phyloP scores from a whole-genome alignment of 2,329 filamentous ascomycete species.

The Chaetomiaceae sp. region DNA sequence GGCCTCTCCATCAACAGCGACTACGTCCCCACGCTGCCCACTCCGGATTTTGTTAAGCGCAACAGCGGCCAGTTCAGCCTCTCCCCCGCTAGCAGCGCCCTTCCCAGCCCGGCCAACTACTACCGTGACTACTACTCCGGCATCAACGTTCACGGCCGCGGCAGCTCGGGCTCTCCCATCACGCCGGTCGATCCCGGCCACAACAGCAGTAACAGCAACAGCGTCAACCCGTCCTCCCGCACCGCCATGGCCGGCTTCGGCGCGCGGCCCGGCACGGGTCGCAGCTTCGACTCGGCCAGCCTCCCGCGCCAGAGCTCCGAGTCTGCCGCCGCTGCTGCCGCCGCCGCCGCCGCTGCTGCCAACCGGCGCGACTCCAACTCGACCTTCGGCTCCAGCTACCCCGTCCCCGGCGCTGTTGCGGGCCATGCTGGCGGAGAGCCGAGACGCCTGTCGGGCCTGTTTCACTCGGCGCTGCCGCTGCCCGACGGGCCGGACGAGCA shows the following conservation, averaged over 20 bases:
- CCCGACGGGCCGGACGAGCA: constrained; percentile 58
- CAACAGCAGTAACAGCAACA: too few species aligned
- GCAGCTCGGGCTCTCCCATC: constrained; percentile 52
- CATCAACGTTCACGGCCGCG: constrained; percentile 42
- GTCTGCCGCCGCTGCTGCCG: constrained; percentile 29
- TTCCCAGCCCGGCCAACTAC: constrained; percentile 48
- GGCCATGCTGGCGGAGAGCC: constrained; percentile 10
- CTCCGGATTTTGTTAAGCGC: constrained; percentile 59
- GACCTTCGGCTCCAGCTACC: constrained; percentile 44
- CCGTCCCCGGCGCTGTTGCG: constrained; percentile 23
- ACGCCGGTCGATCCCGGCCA: constrained; percentile 50
- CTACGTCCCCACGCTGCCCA: constrained; percentile 54
- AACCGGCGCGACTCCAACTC: constrained; percentile 50
- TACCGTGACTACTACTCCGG: constrained; percentile 50
- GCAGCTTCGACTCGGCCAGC: constrained; percentile 51
- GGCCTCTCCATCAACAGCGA: constrained; percentile 59
- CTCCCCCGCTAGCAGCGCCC: constrained; percentile 43
- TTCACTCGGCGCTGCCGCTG: constrained; percentile 81
- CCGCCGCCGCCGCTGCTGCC: constrained; percentile 28
- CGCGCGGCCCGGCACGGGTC: constrained; percentile 54
- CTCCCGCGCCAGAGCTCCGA: constrained; percentile 48
- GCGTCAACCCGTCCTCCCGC: too few species aligned
- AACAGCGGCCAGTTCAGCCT: constrained; percentile 61
- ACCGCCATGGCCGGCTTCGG: too few species aligned
- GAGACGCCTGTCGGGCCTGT: constrained; percentile 66